Conservation (phyloP, 1,284 basidiomycete species). For the Tilletia walkeri region DNA sequence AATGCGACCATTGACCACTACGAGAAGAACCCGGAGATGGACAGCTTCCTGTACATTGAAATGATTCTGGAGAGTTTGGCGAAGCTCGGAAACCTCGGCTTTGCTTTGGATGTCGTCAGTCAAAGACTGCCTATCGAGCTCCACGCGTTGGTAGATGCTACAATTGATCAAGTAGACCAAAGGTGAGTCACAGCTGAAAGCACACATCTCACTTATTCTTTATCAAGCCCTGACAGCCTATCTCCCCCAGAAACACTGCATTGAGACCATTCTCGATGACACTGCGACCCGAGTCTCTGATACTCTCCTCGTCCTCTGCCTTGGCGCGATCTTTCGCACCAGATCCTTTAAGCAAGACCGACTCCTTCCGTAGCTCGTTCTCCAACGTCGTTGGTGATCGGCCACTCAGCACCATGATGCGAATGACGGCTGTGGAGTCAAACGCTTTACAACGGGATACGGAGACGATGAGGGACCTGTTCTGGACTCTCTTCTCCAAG, state of each 20-base stretch:
- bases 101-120: constrained; percentile 76
- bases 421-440: constrained; percentile 39
- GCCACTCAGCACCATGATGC: constrained; percentile 26
- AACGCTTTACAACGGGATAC: constrained; percentile 44
- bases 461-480: constrained; percentile 69
- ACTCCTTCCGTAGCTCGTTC: constrained; percentile 31
- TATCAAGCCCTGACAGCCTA: too few relatives aligned
- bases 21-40: constrained; percentile 74
- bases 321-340: constrained; percentile 61
- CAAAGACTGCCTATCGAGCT: constrained; percentile 84
- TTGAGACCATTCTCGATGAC: constrained; percentile 47
- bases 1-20: constrained; percentile 24
- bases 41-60: constrained; percentile 93
- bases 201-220: too few relatives aligned
- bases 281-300: constrained; percentile 63
- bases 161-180: constrained; percentile 80
- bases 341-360: constrained; percentile 16
- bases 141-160: constrained; percentile 78
- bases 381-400: constrained; percentile 10
- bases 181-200: neutral
- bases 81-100: constrained; percentile 82
- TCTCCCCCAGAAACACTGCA: constrained; percentile 17
- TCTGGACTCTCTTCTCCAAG: constrained; percentile 98
- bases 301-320: constrained; percentile 44
- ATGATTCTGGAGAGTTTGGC: constrained; percentile 87